phyloP scores from a whole-genome alignment of 2,329 filamentous ascomycete genomes.

The Botrytis fabae region DNA sequence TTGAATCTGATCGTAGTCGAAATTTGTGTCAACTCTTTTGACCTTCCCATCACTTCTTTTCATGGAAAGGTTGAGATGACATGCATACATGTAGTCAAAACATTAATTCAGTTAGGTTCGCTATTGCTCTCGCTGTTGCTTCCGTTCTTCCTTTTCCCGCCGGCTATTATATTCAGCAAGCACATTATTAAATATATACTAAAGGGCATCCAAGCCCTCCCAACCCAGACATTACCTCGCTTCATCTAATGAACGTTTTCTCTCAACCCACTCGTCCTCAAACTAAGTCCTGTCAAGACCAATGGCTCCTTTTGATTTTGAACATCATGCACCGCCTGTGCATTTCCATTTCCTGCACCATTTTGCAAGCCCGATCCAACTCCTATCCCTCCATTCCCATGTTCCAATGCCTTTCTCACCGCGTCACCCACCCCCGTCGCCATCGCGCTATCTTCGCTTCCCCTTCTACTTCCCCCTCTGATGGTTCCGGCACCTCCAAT shows the following conservation, averaged over 20 bases:
- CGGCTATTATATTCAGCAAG: background rate
- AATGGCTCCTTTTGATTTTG: constrained; percentile 21
- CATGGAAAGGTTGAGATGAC: background rate
- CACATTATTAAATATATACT: background rate
- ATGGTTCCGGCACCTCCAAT: constrained; percentile 47
- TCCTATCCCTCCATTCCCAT: constrained; percentile 23
- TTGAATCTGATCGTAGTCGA: background rate
- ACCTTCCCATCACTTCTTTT: background rate
- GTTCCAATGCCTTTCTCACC: constrained; percentile 36
- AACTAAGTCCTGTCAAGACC: constrained; percentile 34
- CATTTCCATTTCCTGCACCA: constrained; percentile 21
- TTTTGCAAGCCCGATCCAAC: constrained; percentile 20
- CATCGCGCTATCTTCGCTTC: constrained; percentile 37
- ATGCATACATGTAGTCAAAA: background rate
- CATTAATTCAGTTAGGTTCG: background rate
- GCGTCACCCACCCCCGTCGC: constrained; percentile 31
- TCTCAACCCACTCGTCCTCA: constrained; percentile 41
- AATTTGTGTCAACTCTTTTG: background rate
- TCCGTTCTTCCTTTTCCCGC: background rate
- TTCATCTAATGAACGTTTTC: constrained; percentile 32
- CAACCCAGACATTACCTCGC: background rate
- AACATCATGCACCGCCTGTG: background rate
- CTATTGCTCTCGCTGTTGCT: background rate
- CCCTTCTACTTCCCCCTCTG: constrained; percentile 34
- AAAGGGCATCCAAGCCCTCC: background rate